Percentiles rank a stretch among this genome's conserved stretches.
These are phyloP conservation scores for Flaveria sonorensis DNA, from an alignment of 129 eudicot species.

Conservation along the genomic window DNA sequence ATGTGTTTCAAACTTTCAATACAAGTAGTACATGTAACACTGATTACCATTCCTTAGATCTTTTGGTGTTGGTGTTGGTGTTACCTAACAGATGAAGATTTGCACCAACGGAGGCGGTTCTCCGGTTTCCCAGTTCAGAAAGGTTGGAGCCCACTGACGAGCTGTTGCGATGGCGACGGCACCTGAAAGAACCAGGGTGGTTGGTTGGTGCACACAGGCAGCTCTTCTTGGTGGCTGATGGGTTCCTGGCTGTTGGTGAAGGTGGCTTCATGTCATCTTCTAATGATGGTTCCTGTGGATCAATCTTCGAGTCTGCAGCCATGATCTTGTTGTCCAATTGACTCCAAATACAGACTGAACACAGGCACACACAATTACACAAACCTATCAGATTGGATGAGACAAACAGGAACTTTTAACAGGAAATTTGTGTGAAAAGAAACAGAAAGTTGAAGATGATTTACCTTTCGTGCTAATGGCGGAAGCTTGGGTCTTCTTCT, in stretches of 20 bases:
- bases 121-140: conserved; percentile 36
- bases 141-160: not conserved
- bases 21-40: conserved; percentile 1
- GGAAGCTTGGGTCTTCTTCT: too few relatives aligned
- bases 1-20: conserved; percentile 12
- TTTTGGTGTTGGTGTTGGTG: not conserved
- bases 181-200: conserved; percentile 81
- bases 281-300: conserved; percentile 16
- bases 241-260: conserved; percentile 37
- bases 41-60: conserved; percentile 24
- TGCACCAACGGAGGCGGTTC: conserved; percentile 36
- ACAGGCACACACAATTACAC: not conserved
- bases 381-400: conserved; percentile 2
- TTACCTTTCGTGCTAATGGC: too few relatives aligned
- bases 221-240: conserved; percentile 37
- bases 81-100: conserved; percentile 31
- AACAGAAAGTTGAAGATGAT: not conserved
- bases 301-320: conserved; percentile 14
- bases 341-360: not conserved
- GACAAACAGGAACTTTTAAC: conserved; percentile 23
- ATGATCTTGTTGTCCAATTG: conserved; percentile 4
- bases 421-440: conserved; percentile 11
- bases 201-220: conserved; percentile 85
- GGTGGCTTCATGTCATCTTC: conserved; percentile 43
- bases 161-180: conserved; percentile 57